A percentile compares a stretch with the other conserved stretches of the same genome.
These are phyloP conservation scores for Cladorrhinum samala DNA, from an alignment of 495 filamentous ascomycete species.

Conservation along the genomic window DNA sequence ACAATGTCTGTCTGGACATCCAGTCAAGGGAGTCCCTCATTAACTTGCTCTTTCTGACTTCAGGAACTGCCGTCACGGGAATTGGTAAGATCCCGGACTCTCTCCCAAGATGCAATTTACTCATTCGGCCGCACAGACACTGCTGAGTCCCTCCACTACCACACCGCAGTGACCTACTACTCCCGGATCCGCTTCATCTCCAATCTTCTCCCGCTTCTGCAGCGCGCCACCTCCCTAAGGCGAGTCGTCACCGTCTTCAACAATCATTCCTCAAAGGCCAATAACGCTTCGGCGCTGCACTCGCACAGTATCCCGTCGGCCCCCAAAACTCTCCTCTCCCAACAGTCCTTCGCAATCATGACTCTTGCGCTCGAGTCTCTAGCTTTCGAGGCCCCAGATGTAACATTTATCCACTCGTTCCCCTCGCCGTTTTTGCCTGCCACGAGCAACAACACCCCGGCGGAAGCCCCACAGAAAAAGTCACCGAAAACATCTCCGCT, in stretches of 20 bases:
- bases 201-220: conserved; percentile 58
- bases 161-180: conserved; percentile 53
- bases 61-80: conserved; percentile 36
- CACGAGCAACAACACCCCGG: conserved; percentile 20
- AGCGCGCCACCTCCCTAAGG: conserved; percentile 37
- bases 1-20: conserved; percentile 53
- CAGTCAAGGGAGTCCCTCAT: conserved; percentile 44
- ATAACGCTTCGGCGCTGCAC: too few relatives aligned
- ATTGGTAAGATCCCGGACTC: too few relatives aligned
- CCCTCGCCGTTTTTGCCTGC: conserved; percentile 45
- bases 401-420: conserved; percentile 54
- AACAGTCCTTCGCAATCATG: conserved; percentile 33
- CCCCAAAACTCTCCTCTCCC: conserved; percentile 13
- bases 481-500: conserved; percentile 3
- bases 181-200: conserved; percentile 55
- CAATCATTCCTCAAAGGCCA: neutral
- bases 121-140: conserved; percentile 38
- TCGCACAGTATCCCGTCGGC: conserved; percentile 5
- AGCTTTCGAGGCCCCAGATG: conserved; percentile 40
- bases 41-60: conserved; percentile 57
- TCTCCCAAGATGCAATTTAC: too few relatives aligned
- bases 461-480: neutral
- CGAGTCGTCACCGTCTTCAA: conserved; percentile 55
- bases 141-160: conserved; percentile 50
- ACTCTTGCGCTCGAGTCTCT: conserved; percentile 47